Evolutionary conservation across 805 yeast genomes (phyloP), one percentile per base, ranked within the genome.

Genomic region (Tetrapisispora taiwanensis): DNA sequence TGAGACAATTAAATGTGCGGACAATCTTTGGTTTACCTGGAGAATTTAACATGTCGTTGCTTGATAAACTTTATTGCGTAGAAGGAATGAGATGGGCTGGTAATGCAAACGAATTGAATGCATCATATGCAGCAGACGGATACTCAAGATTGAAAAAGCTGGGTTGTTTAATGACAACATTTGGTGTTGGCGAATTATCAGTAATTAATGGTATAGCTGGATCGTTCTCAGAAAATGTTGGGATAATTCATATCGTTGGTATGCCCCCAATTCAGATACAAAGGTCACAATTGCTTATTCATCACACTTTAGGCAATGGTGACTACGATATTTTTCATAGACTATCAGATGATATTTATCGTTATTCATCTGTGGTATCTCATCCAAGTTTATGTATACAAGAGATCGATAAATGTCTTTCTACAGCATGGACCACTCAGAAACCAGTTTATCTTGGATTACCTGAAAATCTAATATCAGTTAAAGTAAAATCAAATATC

Each of bases 111-210:
- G 96, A 88, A 66, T 73, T 89, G 53, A 89, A 88, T 55, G 84
- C 94, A 2, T 89, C 94, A 4, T 88, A 88, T 63, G 84, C 95
- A 10, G 88, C 89, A 9, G 95, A 88, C 60, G 97, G 95, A 7
- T 89, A 86, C 55, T 76, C 92, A 17, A 71, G 88, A 50, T 46
- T 68, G 40, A 67, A 66, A 45, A 51, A 59, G 5, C 48, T 68
- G 9, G 69, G 68, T 17, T 67, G 64, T 22, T 46, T 67, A 8
- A 52, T 67, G 28, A 67, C 72, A 0, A 88, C 96, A 5, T 84
- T 73, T 62, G 96, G 95, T 30, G 96, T 89, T 17, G 96, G 96
- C 37, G 95, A 87, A 62, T 70, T 87, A 45, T 78, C 87, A 44
- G 95, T 95, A 1, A 55, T 87, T 49, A 87, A 86, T 62, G 96